Evolutionary conservation across 768 basidiomycete genomes (phyloP).

Genomic region (Rhizopogon salebrosus): DNA sequence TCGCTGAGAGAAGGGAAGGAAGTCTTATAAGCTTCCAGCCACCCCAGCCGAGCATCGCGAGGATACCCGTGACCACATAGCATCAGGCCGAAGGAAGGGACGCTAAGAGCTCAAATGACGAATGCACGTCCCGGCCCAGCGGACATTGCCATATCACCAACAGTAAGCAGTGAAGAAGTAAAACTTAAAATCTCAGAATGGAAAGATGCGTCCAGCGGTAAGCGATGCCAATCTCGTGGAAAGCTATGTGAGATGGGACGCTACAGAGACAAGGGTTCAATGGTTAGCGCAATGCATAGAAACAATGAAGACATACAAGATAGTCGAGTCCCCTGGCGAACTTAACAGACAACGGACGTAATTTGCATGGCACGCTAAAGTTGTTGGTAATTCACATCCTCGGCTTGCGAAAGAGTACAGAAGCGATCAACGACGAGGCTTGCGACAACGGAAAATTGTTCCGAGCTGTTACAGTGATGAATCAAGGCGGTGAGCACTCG

Average conservation of each 20-base stretch:
- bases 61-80: constrained; percentile 54
- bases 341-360: constrained; percentile 49
- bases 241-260: constrained; percentile 31
- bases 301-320: too few relatives aligned
- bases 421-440: constrained; percentile 48
- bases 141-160: constrained; percentile 37
- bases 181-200: constrained; percentile 29
- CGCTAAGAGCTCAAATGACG: constrained; percentile 18
- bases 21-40: constrained; percentile 72
- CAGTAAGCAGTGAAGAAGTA: constrained; percentile 30
- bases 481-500: too few relatives aligned
- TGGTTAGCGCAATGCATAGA: background rate
- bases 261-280: constrained; percentile 17
- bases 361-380: constrained; percentile 55
- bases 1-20: too few relatives aligned
- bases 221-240: constrained; percentile 22
- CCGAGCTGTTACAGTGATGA: too few relatives aligned
- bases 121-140: constrained; percentile 44
- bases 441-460: constrained; percentile 54
- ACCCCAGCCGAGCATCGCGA: constrained; percentile 65
- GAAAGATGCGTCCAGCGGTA: constrained; percentile 22
- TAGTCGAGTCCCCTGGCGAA: constrained; percentile 68
- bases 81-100: constrained; percentile 41
- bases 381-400: constrained; percentile 27
- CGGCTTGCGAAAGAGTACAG: too few relatives aligned